Percentiles rank a stretch among this genome's conserved stretches.
These are phyloP conservation scores for Helianthus annuus DNA, from an alignment of 129 eudicot genomes.

Conservation along the genomic window HanXRQr2.0-SUNRISE NC_035435.2:112346188-112346687, in stretches of 20 bases:
- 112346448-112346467: constrained; percentile 46
- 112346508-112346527: constrained; percentile 57
- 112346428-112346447: constrained; percentile 70
- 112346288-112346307: constrained; percentile 85
- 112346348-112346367: constrained; percentile 63
- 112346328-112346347: constrained; percentile 43
- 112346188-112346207: constrained; percentile 59
- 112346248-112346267: constrained; percentile 47
- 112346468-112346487: constrained; percentile 84
- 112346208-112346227: constrained; percentile 58
- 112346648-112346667: constrained; percentile 47
- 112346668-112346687: constrained; percentile 45
- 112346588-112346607: constrained; percentile 58
- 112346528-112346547: constrained; percentile 72
- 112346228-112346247: constrained; percentile 86
- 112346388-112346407: constrained; percentile 56
- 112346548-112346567: constrained; percentile 49
- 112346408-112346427: constrained; percentile 72
- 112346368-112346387: constrained; percentile 62
- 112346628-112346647: constrained; percentile 52
- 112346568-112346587: constrained; percentile 50
- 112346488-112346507: constrained; percentile 60
- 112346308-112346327: constrained; percentile 70
- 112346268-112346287: constrained; percentile 39
- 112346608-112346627: constrained; percentile 55